Percentiles rank a stretch among this genome's conserved stretches.
phyloP scores from a whole-genome alignment of 73 alveolate species.

The Paramecium sonneborni region DNA sequence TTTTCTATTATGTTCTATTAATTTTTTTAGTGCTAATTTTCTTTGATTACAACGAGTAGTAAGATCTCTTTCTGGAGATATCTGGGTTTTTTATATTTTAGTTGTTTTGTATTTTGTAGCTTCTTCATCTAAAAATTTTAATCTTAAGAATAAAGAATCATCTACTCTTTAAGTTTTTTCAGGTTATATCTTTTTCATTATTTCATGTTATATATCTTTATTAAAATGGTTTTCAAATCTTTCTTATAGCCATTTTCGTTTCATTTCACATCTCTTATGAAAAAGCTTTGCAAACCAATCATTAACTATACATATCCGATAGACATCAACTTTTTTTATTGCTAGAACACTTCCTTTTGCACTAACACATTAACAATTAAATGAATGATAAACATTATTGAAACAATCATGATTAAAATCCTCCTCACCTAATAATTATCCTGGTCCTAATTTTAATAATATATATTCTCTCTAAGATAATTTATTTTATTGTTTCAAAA shows the following conservation, averaged over 20 bases:
- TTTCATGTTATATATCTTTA: background rate
- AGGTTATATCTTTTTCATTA: background rate
- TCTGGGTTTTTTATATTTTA: background rate
- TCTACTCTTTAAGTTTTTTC: background rate
- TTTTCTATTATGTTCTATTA: background rate
- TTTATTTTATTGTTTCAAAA: background rate
- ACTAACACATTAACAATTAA: slow-evolving; percentile 6
- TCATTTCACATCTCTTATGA: slow-evolving; percentile 26
- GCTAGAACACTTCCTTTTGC: slow-evolving; percentile 37
- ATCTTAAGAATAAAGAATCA: background rate
- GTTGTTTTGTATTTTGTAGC: background rate
- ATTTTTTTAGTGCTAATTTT: background rate
- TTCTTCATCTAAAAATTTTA: background rate
- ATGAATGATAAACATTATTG: background rate
- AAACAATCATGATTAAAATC: background rate
- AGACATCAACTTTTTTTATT: background rate
- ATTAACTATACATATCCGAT: background rate
- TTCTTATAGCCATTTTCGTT: slow-evolving; percentile 29
- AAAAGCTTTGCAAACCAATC: slow-evolving; percentile 53
- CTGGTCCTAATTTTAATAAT: slow-evolving; percentile 1
- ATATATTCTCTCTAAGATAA: background rate
- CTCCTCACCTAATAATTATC: background rate
- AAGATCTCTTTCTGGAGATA: background rate
- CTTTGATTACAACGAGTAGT: background rate
- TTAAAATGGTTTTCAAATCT: background rate